Conservation (phyloP, 768 basidiomycete species). For the Vararia minispora region DNA sequence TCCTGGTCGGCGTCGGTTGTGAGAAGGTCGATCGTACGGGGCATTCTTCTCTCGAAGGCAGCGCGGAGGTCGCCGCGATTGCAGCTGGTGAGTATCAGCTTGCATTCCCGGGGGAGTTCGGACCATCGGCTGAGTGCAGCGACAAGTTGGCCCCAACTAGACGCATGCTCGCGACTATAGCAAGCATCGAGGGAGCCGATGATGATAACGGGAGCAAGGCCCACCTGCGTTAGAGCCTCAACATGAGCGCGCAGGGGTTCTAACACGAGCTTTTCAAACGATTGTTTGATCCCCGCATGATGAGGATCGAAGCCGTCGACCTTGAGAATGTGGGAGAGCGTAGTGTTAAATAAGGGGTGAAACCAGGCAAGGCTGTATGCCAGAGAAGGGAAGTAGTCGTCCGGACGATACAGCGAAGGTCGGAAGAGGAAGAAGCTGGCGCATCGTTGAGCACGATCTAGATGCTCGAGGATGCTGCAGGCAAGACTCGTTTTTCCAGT, state of each 20-base stretch:
- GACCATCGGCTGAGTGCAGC: conserved; percentile 4
- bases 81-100: conserved; percentile 8
- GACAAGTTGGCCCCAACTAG: background rate
- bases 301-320: too few species aligned
- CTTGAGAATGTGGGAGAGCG: background rate
- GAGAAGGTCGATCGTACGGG: conserved; percentile 3
- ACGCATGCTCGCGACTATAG: too few species aligned
- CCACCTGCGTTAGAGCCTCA: too few species aligned
- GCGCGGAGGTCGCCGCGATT: conserved; percentile 4
- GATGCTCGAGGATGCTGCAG: conserved; percentile 6
- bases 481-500: conserved; percentile 9
- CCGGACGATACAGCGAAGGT: background rate
- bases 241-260: conserved; percentile 1
- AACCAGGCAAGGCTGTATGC: conserved; percentile 10
- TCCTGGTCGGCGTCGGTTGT: conserved; percentile 2
- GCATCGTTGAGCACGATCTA: conserved; percentile 5
- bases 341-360: conserved; percentile 5
- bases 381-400: conserved; percentile 2
- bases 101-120: conserved; percentile 6
- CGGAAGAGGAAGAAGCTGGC: conserved; percentile 4
- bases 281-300: too few species aligned
- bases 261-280: conserved; percentile 1
- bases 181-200: too few species aligned
- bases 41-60: conserved; percentile 2
- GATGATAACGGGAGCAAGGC: too few species aligned